phyloP scores from a whole-genome alignment of 139 green algal species.

The Ettlia oleoabundans region DNA sequence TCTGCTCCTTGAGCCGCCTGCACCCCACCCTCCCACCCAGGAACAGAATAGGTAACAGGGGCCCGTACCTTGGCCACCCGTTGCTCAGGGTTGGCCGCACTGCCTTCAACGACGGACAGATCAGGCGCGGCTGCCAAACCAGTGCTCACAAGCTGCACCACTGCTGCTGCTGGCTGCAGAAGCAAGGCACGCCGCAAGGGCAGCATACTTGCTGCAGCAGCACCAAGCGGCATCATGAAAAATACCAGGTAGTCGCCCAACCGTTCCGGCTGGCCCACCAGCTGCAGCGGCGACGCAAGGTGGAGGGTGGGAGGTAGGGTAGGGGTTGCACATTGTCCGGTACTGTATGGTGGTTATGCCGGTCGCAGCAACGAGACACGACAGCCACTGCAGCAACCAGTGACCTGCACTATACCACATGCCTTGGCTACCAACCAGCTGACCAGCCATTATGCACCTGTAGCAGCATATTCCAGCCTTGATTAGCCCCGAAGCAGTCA shows the following conservation, averaged over 20 bases:
- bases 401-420: not conserved
- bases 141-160: not conserved
- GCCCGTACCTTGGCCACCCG: not conserved
- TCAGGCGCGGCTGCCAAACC: constrained; percentile 10
- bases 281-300: too few species aligned
- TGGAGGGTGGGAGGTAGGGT: too few species aligned
- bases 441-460: not conserved
- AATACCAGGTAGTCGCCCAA: not conserved
- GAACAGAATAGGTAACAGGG: not conserved
- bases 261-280: constrained; percentile 1
- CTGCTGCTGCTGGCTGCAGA: not conserved
- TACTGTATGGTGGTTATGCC: too few species aligned
- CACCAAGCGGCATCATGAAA: not conserved
- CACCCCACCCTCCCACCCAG: too few species aligned
- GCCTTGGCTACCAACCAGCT: not conserved
- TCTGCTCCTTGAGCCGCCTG: too few species aligned
- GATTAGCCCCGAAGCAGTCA: not conserved
- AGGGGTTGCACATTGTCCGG: too few species aligned
- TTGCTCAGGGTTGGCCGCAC: not conserved
- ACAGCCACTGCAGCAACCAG: too few species aligned
- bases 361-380: too few species aligned
- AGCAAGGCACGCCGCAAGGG: not conserved
- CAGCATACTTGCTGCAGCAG: not conserved
- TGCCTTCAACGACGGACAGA: not conserved
- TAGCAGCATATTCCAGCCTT: constrained; percentile 15